A percentile compares a stretch with the other conserved stretches of the same genome.
Evolutionary conservation across 306 rosid species (phyloP).

Genomic region (Cucurbita pepo): DNA sequence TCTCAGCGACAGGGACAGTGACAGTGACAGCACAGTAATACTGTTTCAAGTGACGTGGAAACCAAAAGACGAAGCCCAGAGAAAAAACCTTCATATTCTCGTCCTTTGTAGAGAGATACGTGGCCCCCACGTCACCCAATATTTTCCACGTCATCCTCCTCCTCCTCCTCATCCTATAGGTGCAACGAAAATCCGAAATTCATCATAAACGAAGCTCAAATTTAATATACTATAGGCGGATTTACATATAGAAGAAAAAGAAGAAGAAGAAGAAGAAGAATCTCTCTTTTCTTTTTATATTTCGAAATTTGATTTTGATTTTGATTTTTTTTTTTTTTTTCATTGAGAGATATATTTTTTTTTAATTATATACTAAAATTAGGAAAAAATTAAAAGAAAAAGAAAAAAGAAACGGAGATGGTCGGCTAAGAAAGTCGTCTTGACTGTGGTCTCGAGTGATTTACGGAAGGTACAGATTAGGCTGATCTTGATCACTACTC

Average conservation of each 20-base stretch:
- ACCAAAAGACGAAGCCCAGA: neutral
- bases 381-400: neutral
- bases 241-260: neutral
- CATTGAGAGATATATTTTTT: neutral
- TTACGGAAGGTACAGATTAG: conserved; percentile 73
- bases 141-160: neutral
- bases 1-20: neutral
- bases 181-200: too few relatives aligned
- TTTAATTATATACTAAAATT: neutral
- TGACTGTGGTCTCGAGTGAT: conserved; percentile 9
- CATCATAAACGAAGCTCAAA: neutral
- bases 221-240: neutral
- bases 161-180: neutral
- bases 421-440: neutral
- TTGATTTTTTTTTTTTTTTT: neutral
- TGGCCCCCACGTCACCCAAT: neutral
- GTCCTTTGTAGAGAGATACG: neutral
- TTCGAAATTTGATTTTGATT: neutral
- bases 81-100: neutral
- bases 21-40: neutral
- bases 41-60: neutral
- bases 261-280: neutral
- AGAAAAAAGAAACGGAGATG: neutral
- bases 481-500: conserved; percentile 56
- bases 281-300: neutral